A percentile compares a stretch with the other conserved stretches of the same genome.
These are phyloP conservation scores for Pseudogymnoascus sp. DNA, from an alignment of 2,329 filamentous ascomycete species.

Conservation along the genomic window DNA sequence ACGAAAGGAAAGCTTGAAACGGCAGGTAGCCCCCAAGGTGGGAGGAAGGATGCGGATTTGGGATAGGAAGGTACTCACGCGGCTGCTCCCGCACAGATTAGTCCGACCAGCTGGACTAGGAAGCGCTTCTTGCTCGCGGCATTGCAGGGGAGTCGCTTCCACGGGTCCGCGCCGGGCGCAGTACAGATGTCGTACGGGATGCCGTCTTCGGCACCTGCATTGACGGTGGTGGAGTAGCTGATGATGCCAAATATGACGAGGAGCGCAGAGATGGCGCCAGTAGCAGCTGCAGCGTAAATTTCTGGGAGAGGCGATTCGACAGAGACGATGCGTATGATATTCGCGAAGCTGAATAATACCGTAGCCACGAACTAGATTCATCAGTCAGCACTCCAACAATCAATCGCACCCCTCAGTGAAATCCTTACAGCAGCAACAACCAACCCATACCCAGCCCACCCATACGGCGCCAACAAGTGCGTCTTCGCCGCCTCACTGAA, in stretches of 20 bases:
- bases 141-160: neutral
- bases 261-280: neutral
- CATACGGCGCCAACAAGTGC: neutral
- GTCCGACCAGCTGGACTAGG: neutral
- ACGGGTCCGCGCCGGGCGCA: neutral
- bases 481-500: constrained; percentile 2
- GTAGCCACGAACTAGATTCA: neutral
- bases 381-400: neutral
- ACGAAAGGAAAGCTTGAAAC: neutral
- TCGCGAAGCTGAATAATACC: neutral
- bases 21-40: neutral
- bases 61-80: neutral
- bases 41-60: neutral
- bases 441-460: neutral
- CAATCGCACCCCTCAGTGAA: neutral
- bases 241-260: neutral
- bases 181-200: neutral
- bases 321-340: neutral
- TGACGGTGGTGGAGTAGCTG: neutral
- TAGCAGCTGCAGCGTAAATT: neutral
- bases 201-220: neutral
- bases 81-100: neutral
- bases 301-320: neutral
- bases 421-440: neutral
- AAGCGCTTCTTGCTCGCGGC: neutral